Percentiles rank a stretch among this genome's conserved stretches.
These are phyloP conservation scores for Boletales sp. DNA, from an alignment of 768 basidiomycete species.

Conservation along the genomic window DNA sequence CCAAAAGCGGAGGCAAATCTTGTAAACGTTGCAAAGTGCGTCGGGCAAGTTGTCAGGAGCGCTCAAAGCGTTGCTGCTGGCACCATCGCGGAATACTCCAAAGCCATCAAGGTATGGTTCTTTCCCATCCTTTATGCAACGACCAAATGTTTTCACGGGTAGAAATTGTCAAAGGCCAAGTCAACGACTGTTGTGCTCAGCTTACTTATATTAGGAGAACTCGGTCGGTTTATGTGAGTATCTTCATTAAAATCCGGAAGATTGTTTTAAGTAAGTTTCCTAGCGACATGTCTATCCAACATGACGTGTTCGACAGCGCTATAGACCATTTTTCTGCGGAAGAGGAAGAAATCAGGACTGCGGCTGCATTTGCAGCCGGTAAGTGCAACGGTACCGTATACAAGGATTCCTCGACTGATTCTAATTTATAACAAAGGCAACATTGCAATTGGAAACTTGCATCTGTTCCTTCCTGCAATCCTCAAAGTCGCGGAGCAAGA, in stretches of 20 bases:
- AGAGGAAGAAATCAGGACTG: slow-evolving; percentile 82
- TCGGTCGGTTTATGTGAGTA: slow-evolving; percentile 82
- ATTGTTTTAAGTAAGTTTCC: not conserved
- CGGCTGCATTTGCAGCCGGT: slow-evolving; percentile 95
- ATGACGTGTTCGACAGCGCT: slow-evolving; percentile 71
- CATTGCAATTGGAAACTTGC: slow-evolving; percentile 90
- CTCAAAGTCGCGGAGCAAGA: slow-evolving; percentile 75
- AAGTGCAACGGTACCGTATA: slow-evolving; percentile 14
- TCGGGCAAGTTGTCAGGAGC: slow-evolving; percentile 78
- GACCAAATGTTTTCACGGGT: slow-evolving; percentile 4
- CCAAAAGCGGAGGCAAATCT: slow-evolving; percentile 52
- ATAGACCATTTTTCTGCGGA: slow-evolving; percentile 74
- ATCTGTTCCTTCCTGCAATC: slow-evolving; percentile 81
- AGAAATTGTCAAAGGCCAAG: slow-evolving; percentile 60
- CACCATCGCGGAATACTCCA: slow-evolving; percentile 82
- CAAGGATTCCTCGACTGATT: not conserved
- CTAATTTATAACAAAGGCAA: slow-evolving; percentile 56
- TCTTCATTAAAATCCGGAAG: no score
- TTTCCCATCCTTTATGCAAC: not conserved
- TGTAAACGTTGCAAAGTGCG: slow-evolving; percentile 77
- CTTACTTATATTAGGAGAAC: slow-evolving; percentile 85
- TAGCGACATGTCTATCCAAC: slow-evolving; percentile 84
- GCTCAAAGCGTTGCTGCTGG: slow-evolving; percentile 72
- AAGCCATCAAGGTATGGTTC: slow-evolving; percentile 62
- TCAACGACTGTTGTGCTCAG: slow-evolving; percentile 73